These are phyloP conservation scores for Paxillus rubicundulus DNA, from an alignment of 768 basidiomycete species.

Conservation along the genomic window DNA sequence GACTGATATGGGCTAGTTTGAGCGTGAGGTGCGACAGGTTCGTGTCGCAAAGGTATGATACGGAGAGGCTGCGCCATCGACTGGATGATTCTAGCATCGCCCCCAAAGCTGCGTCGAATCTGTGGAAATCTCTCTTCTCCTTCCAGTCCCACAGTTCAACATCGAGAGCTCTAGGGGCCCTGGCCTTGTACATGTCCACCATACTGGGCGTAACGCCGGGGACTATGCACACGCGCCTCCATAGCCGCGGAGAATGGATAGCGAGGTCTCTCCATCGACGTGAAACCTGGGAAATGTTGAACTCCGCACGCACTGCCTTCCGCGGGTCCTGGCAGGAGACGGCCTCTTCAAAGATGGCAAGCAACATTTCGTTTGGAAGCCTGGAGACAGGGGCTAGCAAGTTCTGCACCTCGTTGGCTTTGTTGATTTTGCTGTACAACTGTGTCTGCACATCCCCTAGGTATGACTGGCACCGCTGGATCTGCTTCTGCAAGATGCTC, in stretches of 20 bases:
- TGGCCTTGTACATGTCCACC: conserved; percentile 25
- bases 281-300: conserved; percentile 28
- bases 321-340: conserved; percentile 23
- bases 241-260: conserved; percentile 29
- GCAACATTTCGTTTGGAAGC: conserved; percentile 31
- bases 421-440: conserved; percentile 18
- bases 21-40: conserved; percentile 29
- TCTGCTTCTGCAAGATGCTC: conserved; percentile 12
- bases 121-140: conserved; percentile 31
- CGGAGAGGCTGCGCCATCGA: conserved; percentile 28
- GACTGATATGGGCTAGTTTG: conserved; percentile 19
- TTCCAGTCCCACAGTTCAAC: conserved; percentile 28
- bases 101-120: conserved; percentile 27
- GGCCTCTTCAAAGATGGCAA: conserved; percentile 31
- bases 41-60: conserved; percentile 27
- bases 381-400: conserved; percentile 28
- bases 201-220: conserved; percentile 18
- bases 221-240: conserved; percentile 26
- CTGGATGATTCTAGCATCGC: conserved; percentile 24
- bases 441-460: conserved; percentile 16
- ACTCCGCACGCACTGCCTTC: conserved; percentile 20
- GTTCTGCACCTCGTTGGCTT: conserved; percentile 30
- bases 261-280: conserved; percentile 33
- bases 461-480: conserved; percentile 9
- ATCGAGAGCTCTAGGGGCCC: conserved; percentile 26